Evolutionary conservation across 352 stramenopile genomes (phyloP), one percentile per base, ranked within the genome.

Genomic region (Phytophthora hybrid): DNA sequence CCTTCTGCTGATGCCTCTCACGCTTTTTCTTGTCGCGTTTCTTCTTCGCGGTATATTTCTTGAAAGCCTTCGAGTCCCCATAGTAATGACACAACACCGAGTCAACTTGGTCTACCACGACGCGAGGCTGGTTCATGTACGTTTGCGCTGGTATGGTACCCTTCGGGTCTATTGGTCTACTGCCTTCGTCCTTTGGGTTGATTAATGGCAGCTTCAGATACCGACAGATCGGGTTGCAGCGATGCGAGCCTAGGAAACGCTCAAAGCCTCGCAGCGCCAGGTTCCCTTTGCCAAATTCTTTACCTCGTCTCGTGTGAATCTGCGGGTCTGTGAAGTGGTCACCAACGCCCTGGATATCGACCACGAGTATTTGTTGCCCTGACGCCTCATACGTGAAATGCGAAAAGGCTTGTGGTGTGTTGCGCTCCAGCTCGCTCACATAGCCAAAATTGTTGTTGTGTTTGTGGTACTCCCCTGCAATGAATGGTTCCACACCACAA

Each of bases 321-420:
- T 99, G 96, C 10, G 96, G 96, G 76, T 99, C 96, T n/a, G 96
- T 99, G 78, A 97, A 99, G 9, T 98, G 83, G 82, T 99, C 94
- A 5, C 89, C 90, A 32, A 98, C 93, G n/a, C 96, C 96, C 64
- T 99, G 96, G 69, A 99, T 96, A 78, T 99, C 96, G 6, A 97
- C 94, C n/a, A 98, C 92, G 37, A 99, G 88, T 68, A 97, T 93
- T 60, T 93, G 82, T 54, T 94, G 91, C n/a, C 93, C 77, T 0
- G 91, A 98, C 0, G 89, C 90, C 69, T 98, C 96, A 74, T 97
- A 98, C 21, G 92, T 97, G 76, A 97, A 96, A 34, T 97, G 93
- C 1, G 90, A 98, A 73, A 99, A 99, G 3, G 96, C 88, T 54
- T 94, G 87, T 21, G 87, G 87, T 0, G 87, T 94, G 67, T 93